Percentiles rank a stretch among this genome's conserved stretches.
Evolutionary conservation across 768 basidiomycete species (phyloP).

Genomic region (Holtermannia corniformis): DNA sequence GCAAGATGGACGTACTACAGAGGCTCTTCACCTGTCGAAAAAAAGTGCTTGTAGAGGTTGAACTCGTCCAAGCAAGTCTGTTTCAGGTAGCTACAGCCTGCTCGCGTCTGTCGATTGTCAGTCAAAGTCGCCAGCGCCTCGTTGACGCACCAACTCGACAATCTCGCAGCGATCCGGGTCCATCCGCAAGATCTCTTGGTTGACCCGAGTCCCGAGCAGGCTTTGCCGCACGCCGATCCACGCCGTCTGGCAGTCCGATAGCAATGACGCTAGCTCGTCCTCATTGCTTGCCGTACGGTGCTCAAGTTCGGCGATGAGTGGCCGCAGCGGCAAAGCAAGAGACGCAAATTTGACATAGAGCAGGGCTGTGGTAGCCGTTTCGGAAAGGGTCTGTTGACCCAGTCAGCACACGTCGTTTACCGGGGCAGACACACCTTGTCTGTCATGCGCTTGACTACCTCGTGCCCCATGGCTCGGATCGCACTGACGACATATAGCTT

Average conservation of each 20-base stretch:
- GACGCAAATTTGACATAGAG: constrained; percentile 80
- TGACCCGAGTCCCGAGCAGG: constrained; percentile 62
- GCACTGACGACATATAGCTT: constrained; percentile 92
- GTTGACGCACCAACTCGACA: constrained; percentile 61
- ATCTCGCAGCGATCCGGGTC: constrained; percentile 71
- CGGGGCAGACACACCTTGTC: constrained; percentile 53
- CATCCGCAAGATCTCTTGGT: constrained; percentile 70
- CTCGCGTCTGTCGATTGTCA: constrained; percentile 55
- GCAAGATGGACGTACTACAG: constrained; percentile 51
- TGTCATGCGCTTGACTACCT: constrained; percentile 62
- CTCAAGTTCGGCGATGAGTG: constrained; percentile 77
- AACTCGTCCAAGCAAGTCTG: constrained; percentile 87
- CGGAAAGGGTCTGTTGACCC: constrained; percentile 56
- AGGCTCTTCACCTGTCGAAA: constrained; percentile 69
- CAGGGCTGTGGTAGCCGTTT: constrained; percentile 57
- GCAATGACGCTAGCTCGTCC: constrained; percentile 68
- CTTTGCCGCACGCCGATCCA: constrained; percentile 67
- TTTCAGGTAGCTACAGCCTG: constrained; percentile 87
- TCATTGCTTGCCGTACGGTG: constrained; percentile 64
- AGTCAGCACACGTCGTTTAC: constrained; percentile 7
- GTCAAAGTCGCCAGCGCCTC: neutral
- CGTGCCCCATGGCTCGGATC: constrained; percentile 64
- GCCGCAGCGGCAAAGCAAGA: constrained; percentile 60
- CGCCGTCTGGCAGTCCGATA: constrained; percentile 76
- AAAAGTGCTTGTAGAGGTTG: constrained; percentile 71